A percentile compares a stretch with the other conserved stretches of the same genome.
Conservation (phyloP, 2,329 filamentous ascomycete species). For the Clathrospora elynae region DNA sequence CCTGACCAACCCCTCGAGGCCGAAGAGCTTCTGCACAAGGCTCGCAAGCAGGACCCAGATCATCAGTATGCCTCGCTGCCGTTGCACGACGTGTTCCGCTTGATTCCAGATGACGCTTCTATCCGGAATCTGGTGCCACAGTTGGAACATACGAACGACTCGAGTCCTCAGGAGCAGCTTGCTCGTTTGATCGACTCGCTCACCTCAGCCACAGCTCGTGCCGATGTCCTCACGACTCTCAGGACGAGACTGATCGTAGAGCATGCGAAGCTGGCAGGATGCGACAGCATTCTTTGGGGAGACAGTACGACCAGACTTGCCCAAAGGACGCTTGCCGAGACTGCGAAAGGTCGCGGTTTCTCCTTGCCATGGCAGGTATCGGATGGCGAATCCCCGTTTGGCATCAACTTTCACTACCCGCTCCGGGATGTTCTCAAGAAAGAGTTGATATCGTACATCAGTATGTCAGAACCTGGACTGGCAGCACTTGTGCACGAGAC, state of each 20-base stretch:
- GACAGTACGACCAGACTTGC: conserved; percentile 88
- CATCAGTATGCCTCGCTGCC: conserved; percentile 67
- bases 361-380: conserved; percentile 79
- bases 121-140: conserved; percentile 28
- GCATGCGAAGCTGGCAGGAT: conserved; percentile 57
- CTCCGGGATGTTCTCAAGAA: conserved; percentile 82
- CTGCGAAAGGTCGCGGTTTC: conserved; percentile 88
- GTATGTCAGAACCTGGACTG: conserved; percentile 60
- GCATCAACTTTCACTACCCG: conserved; percentile 73
- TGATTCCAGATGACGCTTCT: conserved; percentile 27
- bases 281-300: conserved; percentile 77
- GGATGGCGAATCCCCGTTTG: conserved; percentile 70
- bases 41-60: conserved; percentile 67
- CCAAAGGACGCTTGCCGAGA: conserved; percentile 81
- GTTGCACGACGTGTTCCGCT: conserved; percentile 62
- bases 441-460: conserved; percentile 73
- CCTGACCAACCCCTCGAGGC: conserved; percentile 22
- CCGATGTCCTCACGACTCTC: conserved; percentile 74
- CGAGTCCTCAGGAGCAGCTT: conserved; percentile 38
- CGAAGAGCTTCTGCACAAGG: conserved; percentile 28
- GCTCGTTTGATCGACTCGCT: conserved; percentile 65
- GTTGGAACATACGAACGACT: not conserved
- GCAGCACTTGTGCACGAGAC: conserved; percentile 44
- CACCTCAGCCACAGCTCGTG: conserved; percentile 73
- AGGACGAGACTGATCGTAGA: conserved; percentile 71